Percentiles rank a stretch among this genome's conserved stretches.
These are phyloP conservation scores for Pythium phragmitis DNA, from an alignment of 352 stramenopile genomes.

Conservation along the genomic window DNA sequence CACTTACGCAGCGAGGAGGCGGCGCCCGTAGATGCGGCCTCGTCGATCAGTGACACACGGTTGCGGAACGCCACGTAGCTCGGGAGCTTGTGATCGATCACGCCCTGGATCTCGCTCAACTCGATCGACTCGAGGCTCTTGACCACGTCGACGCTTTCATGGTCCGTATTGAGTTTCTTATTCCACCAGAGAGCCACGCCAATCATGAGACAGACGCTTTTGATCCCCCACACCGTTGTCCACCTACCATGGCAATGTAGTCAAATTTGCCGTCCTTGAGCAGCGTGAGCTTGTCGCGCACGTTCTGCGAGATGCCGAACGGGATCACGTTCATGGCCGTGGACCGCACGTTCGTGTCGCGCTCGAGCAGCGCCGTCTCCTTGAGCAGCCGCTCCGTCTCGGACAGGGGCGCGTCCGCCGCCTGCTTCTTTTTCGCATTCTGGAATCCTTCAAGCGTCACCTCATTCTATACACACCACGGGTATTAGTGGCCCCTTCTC, in stretches of 20 bases:
- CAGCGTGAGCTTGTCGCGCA: constrained; percentile 74
- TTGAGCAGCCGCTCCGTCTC: constrained; percentile 84
- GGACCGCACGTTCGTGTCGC: constrained; percentile 84
- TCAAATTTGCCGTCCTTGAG: constrained; percentile 83
- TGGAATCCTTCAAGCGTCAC: constrained; percentile 79
- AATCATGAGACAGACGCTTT: background rate
- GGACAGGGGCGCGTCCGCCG: constrained; percentile 77
- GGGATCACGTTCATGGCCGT: constrained; percentile 89
- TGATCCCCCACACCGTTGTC: background rate
- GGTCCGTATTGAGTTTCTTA: constrained; percentile 71
- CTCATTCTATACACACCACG: constrained; percentile 41
- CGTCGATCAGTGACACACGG: constrained; percentile 36
- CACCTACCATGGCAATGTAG: constrained; percentile 82
- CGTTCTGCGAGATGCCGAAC: constrained; percentile 81
- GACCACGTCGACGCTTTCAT: constrained; percentile 74
- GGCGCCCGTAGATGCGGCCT: constrained; percentile 25
- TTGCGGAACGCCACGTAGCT: constrained; percentile 84
- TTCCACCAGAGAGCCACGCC: constrained; percentile 20
- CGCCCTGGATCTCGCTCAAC: constrained; percentile 54
- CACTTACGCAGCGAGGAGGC: constrained; percentile 25
- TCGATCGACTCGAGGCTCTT: constrained; percentile 79
- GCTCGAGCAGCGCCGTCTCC: constrained; percentile 74
- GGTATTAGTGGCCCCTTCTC: background rate
- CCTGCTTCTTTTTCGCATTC: constrained; percentile 65
- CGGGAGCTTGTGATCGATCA: constrained; percentile 60